Base-by-base conservation (phyloP, 176 grass and related monocot genomes). In the Carex parvula region DNA sequence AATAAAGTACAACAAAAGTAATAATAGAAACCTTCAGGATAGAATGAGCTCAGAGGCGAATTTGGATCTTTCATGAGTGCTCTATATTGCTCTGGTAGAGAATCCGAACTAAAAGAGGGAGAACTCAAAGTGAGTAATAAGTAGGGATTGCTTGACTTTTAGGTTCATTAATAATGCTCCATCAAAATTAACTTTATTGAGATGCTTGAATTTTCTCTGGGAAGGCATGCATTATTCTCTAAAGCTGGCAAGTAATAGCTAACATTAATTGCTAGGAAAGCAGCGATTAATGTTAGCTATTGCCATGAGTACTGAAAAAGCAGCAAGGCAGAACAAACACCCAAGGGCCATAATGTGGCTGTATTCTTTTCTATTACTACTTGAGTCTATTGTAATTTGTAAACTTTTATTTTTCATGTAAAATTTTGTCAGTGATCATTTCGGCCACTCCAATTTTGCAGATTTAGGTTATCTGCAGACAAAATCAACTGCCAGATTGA, bases 41-140 rank as follows among this genome's bases (percentile, higher is more conserved):
- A 98, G 77, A 98, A 95, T 68, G 91, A 90, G 70, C 84, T 95
- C 88, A 98, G 86, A 8, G 91, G 91, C 44, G 96, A 98, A 82
- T 86, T 83, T 88, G 91, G 91, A 88, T 95, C 92, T 20, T 13
- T 86, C 91, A 98, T 93, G 66, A 95, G 87, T 84, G 86, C 91
- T 60, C 89, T 76, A 46, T 95, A 98, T 84, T 88, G 75, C 83
- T 93, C 93, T 72, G 96, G 96, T 84, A 98, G 85, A 46, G 96
- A 93, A 90, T 95, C 90, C 74, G 91, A 93, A 82, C 96, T 98
- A 88, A 72, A 93, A 59, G 85, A 89, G 60, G 77, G 86, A 79
- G 84, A 83, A 91, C 32, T 82, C 22, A 30, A 26, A 30, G 16
- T 48, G 50, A 44, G 81, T 58, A 37, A 81, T 42, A 64, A 54